Evolutionary conservation across 805 yeast species (phyloP), one percentile per base, ranked within the genome.

Genomic region (Kuraishia borneana): DNA sequence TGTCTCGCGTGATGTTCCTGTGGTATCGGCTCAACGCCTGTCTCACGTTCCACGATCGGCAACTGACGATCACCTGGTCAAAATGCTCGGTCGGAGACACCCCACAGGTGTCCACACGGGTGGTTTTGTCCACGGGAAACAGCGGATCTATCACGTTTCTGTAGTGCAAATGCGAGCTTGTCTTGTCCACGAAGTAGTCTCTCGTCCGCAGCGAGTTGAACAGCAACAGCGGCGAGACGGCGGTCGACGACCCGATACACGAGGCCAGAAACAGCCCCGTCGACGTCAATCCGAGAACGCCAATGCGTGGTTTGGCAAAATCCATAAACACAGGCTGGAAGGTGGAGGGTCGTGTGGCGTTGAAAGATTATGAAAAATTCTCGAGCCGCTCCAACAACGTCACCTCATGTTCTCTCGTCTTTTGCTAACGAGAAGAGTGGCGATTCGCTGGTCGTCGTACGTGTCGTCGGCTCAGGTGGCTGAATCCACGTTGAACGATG

Each of bases 11-110:
- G 20, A 89, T 63, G 36, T 57, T 57, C 2, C 67, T 63, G 16
- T 73, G 40, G 34, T 75, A 61, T 3, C 80, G 79, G 22, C 46
- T 48, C 13, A 88, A 39, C 0, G 96, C 94, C 3, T 54, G 51
- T 17, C 64, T 56, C 0, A 94, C 81, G 46, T 81, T 83, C 40
- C 79, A 74, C 0, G 94, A 75, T 54, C 89, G 89, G 4, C 95
- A 85, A 7, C 94, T 63, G 7, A 89, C 68, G 6, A 89, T 65
- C 39, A 89, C 37, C 32, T 37, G 30, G 6, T 37, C 36, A n/a
- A 38, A 19, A 12, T 19, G 26, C 18, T 32, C 37, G 3, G 28
- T 13, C 6, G 28, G 28, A 6, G 28, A 13, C 16, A n/a, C 18
- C 12, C 20, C 38, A 31, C 10, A 43, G 44, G 18, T 45, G 48